Percentiles rank a stretch among this genome's conserved stretches.
phyloP scores from a whole-genome alignment of 2,329 filamentous ascomycete genomes.

The Hypoxylon sp. region DNA sequence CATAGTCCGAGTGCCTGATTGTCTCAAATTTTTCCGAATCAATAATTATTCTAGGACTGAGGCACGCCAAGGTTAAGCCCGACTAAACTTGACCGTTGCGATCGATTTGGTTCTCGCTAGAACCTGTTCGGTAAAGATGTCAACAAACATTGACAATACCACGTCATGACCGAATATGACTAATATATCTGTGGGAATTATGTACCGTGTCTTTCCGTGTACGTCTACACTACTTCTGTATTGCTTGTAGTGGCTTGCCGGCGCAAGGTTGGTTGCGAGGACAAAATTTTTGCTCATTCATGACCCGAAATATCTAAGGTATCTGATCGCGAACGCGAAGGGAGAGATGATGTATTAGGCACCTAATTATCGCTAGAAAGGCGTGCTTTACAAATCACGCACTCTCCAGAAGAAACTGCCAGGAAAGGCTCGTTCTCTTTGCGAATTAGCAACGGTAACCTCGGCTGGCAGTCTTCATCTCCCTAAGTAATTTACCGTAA shows the following conservation, averaged over 20 bases:
- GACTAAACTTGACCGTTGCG: conserved; percentile 23
- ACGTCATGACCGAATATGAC: conserved; percentile 23
- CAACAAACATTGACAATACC: conserved; percentile 29
- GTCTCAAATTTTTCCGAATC: conserved; percentile 25
- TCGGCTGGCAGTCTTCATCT: not conserved
- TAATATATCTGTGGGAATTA: conserved; percentile 3
- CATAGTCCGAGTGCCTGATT: conserved; percentile 18
- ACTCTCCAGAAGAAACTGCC: not conserved
- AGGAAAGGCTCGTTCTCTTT: not conserved
- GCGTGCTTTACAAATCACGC: not conserved
- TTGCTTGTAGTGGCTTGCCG: conserved; percentile 9
- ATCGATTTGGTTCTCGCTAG: conserved; percentile 14
- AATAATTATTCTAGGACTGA: conserved; percentile 5
- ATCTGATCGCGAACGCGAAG: not conserved
- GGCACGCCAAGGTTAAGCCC: conserved; percentile 6
- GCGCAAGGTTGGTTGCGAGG: not conserved
- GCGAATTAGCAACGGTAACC: not conserved
- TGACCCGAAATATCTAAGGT: not conserved
- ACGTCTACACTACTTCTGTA: not conserved
- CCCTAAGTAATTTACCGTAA: not conserved
- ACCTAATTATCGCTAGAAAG: not conserved
- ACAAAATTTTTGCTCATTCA: not conserved
- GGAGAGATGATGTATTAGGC: not conserved
- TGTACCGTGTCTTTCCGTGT: conserved; percentile 15
- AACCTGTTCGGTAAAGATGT: conserved; percentile 23